Evolutionary conservation across 2,329 filamentous ascomycete genomes (phyloP).

Genomic region (Dothideomycetes sp.): DNA sequence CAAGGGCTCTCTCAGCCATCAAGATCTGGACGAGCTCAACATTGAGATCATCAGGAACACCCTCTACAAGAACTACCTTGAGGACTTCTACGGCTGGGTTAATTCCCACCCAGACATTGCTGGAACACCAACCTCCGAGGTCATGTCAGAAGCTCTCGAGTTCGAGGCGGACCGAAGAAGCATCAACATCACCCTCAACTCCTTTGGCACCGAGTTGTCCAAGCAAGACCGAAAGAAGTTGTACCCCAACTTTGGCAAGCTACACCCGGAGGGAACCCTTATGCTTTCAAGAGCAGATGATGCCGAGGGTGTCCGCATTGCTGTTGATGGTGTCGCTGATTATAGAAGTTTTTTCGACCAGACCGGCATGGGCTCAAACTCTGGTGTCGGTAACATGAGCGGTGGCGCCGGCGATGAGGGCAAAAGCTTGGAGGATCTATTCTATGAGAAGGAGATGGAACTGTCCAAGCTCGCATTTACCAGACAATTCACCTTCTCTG

Average conservation of each 20-base stretch:
- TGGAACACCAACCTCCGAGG: constrained; percentile 79
- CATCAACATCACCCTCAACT: constrained; percentile 99
- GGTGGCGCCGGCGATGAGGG: constrained; percentile 70
- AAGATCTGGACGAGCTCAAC: constrained; percentile 96
- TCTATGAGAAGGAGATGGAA: constrained; percentile 99
- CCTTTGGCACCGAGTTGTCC: constrained; percentile 88
- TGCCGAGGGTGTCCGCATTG: constrained; percentile 82
- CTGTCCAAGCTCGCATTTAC: constrained; percentile 93
- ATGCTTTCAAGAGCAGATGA: constrained; percentile 95
- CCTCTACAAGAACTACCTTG: constrained; percentile 97
- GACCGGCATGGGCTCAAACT: constrained; percentile 53
- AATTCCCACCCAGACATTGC: constrained; percentile 78
- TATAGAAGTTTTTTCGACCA: constrained; percentile 96
- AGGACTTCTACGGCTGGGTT: constrained; percentile 93
- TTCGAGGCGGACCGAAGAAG: constrained; percentile 94
- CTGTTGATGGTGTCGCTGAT: constrained; percentile 84
- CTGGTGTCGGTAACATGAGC: constrained; percentile 72
- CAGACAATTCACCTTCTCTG: constrained; percentile 84
- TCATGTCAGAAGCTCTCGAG: constrained; percentile 92
- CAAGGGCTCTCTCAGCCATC: constrained; percentile 90
- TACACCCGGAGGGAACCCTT: constrained; percentile 87
- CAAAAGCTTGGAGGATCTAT: constrained; percentile 90
- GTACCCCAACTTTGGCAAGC: constrained; percentile 80
- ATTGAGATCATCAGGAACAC: constrained; percentile 99
- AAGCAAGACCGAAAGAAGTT: constrained; percentile 94